Evolutionary conservation across 768 basidiomycete genomes (phyloP).

Genomic region (Mycena capillaripes): DNA sequence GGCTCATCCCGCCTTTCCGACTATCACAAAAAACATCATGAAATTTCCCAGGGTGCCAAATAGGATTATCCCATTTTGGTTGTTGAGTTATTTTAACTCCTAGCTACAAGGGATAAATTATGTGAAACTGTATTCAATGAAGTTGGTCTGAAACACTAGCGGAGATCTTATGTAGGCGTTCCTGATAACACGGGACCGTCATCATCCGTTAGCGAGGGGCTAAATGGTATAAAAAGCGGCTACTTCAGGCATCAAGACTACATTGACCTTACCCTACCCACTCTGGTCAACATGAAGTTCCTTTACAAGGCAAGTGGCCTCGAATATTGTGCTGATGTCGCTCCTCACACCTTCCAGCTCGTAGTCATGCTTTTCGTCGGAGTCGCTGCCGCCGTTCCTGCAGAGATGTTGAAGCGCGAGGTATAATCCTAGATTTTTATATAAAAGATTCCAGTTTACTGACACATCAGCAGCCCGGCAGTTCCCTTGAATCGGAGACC

Average conservation of each 20-base stretch:
- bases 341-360: too few species aligned
- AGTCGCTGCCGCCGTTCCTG: slow-evolving; percentile 9
- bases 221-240: too few species aligned
- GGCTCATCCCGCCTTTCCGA: too few species aligned
- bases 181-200: not conserved
- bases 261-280: slow-evolving; percentile 13
- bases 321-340: slow-evolving; percentile 4
- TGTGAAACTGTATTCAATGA: not conserved
- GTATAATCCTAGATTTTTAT: slow-evolving; percentile 5
- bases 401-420: slow-evolving; percentile 11
- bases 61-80: too few species aligned
- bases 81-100: too few species aligned
- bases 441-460: not conserved
- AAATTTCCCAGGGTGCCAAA: too few species aligned
- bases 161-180: not conserved
- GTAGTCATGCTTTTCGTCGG: not conserved
- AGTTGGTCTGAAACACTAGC: too few species aligned
- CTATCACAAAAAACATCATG: too few species aligned
- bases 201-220: not conserved
- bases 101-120: too few species aligned
- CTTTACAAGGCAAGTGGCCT: not conserved
- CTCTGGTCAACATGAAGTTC: not conserved
- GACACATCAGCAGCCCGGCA: too few species aligned
- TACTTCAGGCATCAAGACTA: not conserved
- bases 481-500: too few species aligned